Evolutionary conservation across 208 protist species (phyloP).

Genomic region (Trypanosoma avium): DNA sequence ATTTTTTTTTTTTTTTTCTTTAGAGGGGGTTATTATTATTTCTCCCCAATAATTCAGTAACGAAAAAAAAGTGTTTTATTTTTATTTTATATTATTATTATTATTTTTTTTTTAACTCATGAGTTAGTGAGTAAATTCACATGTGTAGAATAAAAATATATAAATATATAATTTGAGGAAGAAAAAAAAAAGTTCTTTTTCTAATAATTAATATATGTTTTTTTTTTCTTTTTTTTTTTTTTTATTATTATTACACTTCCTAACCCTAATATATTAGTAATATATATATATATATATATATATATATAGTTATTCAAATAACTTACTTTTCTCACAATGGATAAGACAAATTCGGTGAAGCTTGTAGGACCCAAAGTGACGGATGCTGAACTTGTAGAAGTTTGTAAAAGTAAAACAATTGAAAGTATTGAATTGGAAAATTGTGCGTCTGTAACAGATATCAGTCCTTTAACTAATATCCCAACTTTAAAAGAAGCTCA

Average conservation of each 20-base stretch:
- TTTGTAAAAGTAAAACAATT: neutral
- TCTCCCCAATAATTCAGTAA: no score
- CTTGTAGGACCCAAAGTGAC: conserved; percentile 13
- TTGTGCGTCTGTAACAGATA: conserved; percentile 21
- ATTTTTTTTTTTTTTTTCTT: no score
- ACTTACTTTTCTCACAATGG: neutral
- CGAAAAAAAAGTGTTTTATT: neutral
- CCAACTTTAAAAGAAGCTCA: conserved; percentile 13
- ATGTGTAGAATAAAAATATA: no score
- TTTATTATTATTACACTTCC: neutral
- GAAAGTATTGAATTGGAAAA: conserved; percentile 5
- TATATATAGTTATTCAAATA: conserved; percentile 3
- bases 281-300: conserved; percentile 14
- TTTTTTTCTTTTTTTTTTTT: neutral
- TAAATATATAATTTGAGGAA: no score
- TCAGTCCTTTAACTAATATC: conserved; percentile 13
- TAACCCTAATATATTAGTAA: neutral
- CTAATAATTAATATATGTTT: neutral
- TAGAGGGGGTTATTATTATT: no score
- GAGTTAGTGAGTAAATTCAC: no score
- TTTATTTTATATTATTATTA: neutral
- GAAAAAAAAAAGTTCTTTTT: no score
- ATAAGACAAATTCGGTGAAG: neutral
- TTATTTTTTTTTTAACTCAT: neutral
- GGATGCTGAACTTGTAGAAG: neutral